A percentile compares a stretch with the other conserved stretches of the same genome.
These are phyloP conservation scores for Lactarius indigo DNA, from an alignment of 768 basidiomycete genomes.

Conservation along the genomic window DNA sequence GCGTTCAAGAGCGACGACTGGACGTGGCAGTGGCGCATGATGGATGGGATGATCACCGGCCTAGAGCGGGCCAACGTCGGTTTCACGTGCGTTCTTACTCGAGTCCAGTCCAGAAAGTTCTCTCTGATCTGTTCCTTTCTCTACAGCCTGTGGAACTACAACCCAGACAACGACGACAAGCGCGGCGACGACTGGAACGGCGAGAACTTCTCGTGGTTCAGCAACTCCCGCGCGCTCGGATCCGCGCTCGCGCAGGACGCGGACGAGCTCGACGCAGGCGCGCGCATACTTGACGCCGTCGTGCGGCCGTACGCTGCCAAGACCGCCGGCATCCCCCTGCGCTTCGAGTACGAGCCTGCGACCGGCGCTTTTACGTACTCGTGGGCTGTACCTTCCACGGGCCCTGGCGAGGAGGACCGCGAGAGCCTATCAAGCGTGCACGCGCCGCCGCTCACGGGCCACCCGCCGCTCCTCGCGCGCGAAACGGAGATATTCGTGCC, in stretches of 20 bases:
- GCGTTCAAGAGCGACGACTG: constrained; percentile 75
- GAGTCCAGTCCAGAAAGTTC: too few species aligned
- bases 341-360: constrained; percentile 74
- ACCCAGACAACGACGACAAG: constrained; percentile 76
- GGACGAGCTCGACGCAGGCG: constrained; percentile 78
- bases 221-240: constrained; percentile 45
- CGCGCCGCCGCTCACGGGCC: constrained; percentile 40
- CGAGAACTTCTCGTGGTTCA: constrained; percentile 97
- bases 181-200: constrained; percentile 91
- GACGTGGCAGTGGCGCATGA: constrained; percentile 83
- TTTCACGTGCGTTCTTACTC: constrained; percentile 66
- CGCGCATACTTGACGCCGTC: constrained; percentile 67
- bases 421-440: constrained; percentile 26
- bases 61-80: constrained; percentile 74
- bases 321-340: constrained; percentile 77
- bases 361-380: constrained; percentile 61
- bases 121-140: too few species aligned
- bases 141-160: constrained; percentile 89
- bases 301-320: constrained; percentile 92
- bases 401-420: constrained; percentile 15
- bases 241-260: constrained; percentile 57
- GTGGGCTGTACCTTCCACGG: constrained; percentile 47
- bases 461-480: constrained; percentile 42
- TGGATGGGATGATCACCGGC: constrained; percentile 88
- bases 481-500: constrained; percentile 88